A percentile compares a stretch with the other conserved stretches of the same genome.
Evolutionary conservation across 2,329 filamentous ascomycete species (phyloP).

Genomic region (Aspergillus tamarii): DNA sequence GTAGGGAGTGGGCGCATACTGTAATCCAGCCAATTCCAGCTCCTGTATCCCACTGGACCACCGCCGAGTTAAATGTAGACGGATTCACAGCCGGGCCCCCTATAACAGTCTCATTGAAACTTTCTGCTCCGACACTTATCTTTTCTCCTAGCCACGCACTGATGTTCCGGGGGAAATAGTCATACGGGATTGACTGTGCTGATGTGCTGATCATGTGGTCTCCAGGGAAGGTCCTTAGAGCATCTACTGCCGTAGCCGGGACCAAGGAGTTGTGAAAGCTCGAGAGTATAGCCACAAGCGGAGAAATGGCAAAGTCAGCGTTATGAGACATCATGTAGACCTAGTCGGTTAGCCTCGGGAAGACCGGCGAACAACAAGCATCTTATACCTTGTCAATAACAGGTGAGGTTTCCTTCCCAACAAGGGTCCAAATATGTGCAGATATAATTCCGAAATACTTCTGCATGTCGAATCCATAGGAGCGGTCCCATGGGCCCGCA

Average conservation of each 20-base stretch:
- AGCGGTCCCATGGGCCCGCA: conserved; percentile 66
- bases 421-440: conserved; percentile 9
- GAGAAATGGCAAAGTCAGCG: conserved; percentile 5
- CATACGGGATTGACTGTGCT: conserved; percentile 7
- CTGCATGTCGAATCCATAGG: conserved; percentile 68
- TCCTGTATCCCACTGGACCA: conserved; percentile 9
- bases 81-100: conserved; percentile 6
- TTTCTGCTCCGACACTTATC: conserved; percentile 7
- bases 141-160: conserved; percentile 4
- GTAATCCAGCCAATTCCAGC: conserved; percentile 4
- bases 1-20: neutral
- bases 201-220: neutral
- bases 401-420: conserved; percentile 4
- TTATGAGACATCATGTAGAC: conserved; percentile 11
- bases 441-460: conserved; percentile 62
- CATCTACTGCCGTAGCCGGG: neutral
- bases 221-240: neutral
- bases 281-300: conserved; percentile 4
- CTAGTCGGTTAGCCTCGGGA: neutral
- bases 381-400: neutral
- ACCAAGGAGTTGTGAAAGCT: conserved; percentile 3
- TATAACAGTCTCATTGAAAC: conserved; percentile 8
- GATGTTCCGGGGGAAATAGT: neutral
- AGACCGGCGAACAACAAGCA: neutral
- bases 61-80: conserved; percentile 9